Base-by-base conservation (phyloP, 2,329 filamentous ascomycete species). In the Mariannaea sp. region DNA sequence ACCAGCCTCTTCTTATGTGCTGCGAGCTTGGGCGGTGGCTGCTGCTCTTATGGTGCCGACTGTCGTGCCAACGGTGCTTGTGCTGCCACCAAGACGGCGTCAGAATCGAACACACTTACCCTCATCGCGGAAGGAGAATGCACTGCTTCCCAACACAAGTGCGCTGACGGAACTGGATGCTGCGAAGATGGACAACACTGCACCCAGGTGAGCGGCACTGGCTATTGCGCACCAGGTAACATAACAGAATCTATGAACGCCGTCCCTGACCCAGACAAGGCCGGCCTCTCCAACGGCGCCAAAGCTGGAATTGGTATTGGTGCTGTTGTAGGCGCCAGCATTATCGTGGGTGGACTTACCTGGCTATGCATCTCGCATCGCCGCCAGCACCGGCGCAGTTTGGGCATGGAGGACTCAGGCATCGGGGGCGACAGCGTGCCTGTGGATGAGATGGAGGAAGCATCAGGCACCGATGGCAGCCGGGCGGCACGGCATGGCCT, bases 301-400 rank as follows among this genome's bases (percentile, higher is more conserved):
- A 82, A 79, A 61, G 81, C 79, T 0, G 83, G 83, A 2, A 79
- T 86, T n/a, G 81, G 77, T 5, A 72, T 80, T 1, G 83, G 80
- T 14, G 75, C 80, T 3, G 74, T 78, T 1, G 65, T 80, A 0
- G 78, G 71, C 22, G 73, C 70, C 1, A 70, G 73, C 3, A 38
- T 75, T 5, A 33, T 81, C 12, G 68, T 81, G 30, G 79, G 73
- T 3, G 63, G 62, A 3, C 55, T 76, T 13, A 71, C 75, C 0
- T 85, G 78, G 77, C 71, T 80, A 53, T 81, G 76, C 53, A 49
- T 82, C 22, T 66, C 71, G 24, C 73, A 71, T 19, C 64, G 73
- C 7, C 71, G 75, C n/a, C 65, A 65, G 40, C 53, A 57, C 40
- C 38, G 52, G 39, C 49, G 49, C 38, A 36, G 49, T 17, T 33